Base-by-base conservation (phyloP, 352 stramenopile genomes). In the Globisporangium camurandrum region DNA sequence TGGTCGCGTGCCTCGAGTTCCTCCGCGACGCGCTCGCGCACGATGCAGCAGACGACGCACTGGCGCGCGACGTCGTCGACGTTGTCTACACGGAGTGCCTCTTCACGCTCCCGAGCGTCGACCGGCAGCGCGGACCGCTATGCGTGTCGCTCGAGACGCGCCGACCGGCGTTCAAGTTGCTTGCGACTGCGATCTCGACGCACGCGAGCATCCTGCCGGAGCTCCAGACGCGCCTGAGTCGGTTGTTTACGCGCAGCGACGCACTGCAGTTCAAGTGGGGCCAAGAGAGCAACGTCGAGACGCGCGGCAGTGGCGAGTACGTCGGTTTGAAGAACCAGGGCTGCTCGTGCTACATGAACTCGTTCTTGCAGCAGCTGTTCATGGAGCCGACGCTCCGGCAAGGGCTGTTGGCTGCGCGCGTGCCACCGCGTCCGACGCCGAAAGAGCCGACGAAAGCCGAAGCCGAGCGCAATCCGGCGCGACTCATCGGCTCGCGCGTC, bases 321-420 rank as follows among this genome's bases (percentile, higher is more conserved):
- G 89, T 96, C 14, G 97, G 96, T 2, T 68, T 99, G 0, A 97
- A 98, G 66, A 99, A 99, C 61, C 95, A 98, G 61, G 97, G 97
- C 43, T 98, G 95, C 64, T 99, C 97, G 9, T 99, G 97, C 76
- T 99, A 99, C 78, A 99, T 99, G 92, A 99, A 99, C 62, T 98
- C 94, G 1, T 90, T 99, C 17, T 70, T 99, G 17, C 97, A 99
- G 65, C 95, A 99, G 57, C 64, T 99, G 11, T 99, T 95, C 52
- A 95, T 95, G 77, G 77, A 93, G 38, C 72, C 77, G 3, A 86
- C 69, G 9, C 63, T 97, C 24, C 67, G 79, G 2, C 72, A 91
- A 63, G 86, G 84, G 14, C 49, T 96, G 28, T 27, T 96, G 43
- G 67, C 68, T 19, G 84, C 84, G 12, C 71, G 88, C 44, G 81